Evolutionary conservation across 73 alveolate species (phyloP).

Genomic region (Paramecium sonneborni): DNA sequence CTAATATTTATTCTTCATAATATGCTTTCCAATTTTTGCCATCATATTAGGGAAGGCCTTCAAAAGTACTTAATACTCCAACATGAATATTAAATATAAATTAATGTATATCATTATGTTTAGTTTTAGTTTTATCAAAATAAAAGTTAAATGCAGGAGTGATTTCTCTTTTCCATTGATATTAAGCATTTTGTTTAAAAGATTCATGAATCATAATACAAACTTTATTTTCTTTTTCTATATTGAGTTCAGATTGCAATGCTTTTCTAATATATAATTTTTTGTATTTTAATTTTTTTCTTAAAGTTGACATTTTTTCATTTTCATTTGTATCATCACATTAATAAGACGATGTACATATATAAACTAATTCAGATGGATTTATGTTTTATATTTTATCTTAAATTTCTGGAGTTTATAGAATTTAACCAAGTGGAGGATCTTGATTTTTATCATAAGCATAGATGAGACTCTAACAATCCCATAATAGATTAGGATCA

Average conservation of each 20-base stretch:
- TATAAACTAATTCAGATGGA: not conserved
- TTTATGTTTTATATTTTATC: not conserved
- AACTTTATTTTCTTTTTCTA: not conserved
- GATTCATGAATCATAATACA: slow-evolving; percentile 23
- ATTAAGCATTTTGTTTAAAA: not conserved
- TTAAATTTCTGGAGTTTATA: not conserved
- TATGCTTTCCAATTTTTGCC: not conserved
- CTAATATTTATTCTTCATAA: not conserved
- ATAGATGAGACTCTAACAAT: not conserved
- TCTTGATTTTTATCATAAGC: not conserved
- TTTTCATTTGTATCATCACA: not conserved
- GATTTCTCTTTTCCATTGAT: slow-evolving; percentile 34
- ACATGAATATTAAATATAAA: slow-evolving; percentile 3
- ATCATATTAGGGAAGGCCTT: not conserved
- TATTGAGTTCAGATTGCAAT: not conserved
- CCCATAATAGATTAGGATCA: slow-evolving; percentile 32
- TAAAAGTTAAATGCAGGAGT: slow-evolving; percentile 10
- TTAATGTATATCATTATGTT: not conserved
- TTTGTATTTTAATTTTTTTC: slow-evolving; percentile 8
- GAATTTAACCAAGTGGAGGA: not conserved
- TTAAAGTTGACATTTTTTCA: not conserved
- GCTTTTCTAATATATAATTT: slow-evolving; percentile 13
- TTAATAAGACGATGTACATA: slow-evolving; percentile 10
- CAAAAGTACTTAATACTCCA: slow-evolving; percentile 1
- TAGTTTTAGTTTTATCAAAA: not conserved